phyloP scores from a whole-genome alignment of 208 protist species.

The Lotmaria passim region DNA sequence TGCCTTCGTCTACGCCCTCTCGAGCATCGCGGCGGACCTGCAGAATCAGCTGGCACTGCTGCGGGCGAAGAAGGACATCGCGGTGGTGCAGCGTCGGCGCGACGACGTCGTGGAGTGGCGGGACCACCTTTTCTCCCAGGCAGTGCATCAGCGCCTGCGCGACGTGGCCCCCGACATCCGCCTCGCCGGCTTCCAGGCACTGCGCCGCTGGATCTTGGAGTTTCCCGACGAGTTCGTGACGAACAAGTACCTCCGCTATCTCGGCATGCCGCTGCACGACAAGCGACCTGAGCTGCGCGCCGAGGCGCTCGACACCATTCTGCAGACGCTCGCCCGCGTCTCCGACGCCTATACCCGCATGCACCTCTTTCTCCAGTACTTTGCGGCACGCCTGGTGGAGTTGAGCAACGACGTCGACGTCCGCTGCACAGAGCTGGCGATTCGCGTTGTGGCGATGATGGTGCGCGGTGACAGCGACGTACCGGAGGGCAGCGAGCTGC shows the following conservation, averaged over 20 bases:
- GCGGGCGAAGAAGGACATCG: conserved; percentile 57
- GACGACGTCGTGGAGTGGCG: conserved; percentile 58
- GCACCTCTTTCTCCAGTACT: conserved; percentile 89
- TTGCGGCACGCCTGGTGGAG: conserved; percentile 80
- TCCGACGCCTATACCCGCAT: conserved; percentile 70
- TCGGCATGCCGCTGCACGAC: conserved; percentile 91
- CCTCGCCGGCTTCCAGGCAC: conserved; percentile 64
- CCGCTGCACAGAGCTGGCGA: conserved; percentile 83
- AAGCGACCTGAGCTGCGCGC: conserved; percentile 79
- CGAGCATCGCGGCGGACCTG: conserved; percentile 49
- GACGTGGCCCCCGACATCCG: conserved; percentile 89
- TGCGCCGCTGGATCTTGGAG: conserved; percentile 78
- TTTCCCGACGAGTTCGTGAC: conserved; percentile 82
- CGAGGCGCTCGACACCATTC: conserved; percentile 79
- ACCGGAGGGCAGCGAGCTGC: conserved; percentile 62
- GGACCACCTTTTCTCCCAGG: conserved; percentile 83
- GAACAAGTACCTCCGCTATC: conserved; percentile 92
- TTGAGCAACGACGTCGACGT: conserved; percentile 85
- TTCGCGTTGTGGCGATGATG: conserved; percentile 80
- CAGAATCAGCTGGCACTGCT: conserved; percentile 49
- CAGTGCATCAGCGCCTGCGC: conserved; percentile 82
- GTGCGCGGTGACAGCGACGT: conserved; percentile 66
- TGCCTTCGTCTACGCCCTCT: conserved; percentile 78
- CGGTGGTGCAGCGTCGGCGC: conserved; percentile 48
- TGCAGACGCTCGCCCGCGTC: conserved; percentile 61